phyloP scores from a whole-genome alignment of 345 rosid species.

The Salix exigua region DNA sequence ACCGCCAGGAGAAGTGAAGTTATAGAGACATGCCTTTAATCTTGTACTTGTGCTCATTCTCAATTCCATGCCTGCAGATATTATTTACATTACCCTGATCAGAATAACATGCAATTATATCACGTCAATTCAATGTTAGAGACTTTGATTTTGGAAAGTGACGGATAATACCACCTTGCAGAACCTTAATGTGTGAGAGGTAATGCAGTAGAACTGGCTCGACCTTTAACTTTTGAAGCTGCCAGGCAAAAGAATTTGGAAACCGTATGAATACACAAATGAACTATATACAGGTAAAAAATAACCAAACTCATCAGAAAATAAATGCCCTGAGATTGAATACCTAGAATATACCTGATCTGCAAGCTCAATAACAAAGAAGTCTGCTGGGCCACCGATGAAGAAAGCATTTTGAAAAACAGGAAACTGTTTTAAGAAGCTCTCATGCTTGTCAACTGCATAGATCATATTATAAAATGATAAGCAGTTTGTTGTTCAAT shows the following conservation, averaged over 20 bases:
- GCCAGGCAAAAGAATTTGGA: conserved; percentile 16
- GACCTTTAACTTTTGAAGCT: conserved; percentile 97
- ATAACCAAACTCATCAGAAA: background rate
- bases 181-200: conserved; percentile 75
- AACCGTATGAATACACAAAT: background rate
- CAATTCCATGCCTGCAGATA: conserved; percentile 75
- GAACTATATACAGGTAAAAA: background rate
- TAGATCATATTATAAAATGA: conserved; percentile 12
- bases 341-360: conserved; percentile 62
- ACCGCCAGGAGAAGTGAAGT: conserved; percentile 97
- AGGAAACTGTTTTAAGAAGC: conserved; percentile 72
- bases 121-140: background rate
- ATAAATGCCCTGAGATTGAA: background rate
- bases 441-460: conserved; percentile 75
- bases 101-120: background rate
- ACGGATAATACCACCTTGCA: conserved; percentile 49
- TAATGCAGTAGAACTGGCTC: conserved; percentile 93
- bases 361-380: conserved; percentile 86
- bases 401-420: conserved; percentile 79
- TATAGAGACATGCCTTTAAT: conserved; percentile 84
- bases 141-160: background rate
- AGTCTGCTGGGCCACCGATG: conserved; percentile 82
- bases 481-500: background rate
- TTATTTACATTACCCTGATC: background rate
- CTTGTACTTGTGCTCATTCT: conserved; percentile 95